Base-by-base conservation (phyloP, 129 eudicot species). In the Tagetes patula region DNA sequence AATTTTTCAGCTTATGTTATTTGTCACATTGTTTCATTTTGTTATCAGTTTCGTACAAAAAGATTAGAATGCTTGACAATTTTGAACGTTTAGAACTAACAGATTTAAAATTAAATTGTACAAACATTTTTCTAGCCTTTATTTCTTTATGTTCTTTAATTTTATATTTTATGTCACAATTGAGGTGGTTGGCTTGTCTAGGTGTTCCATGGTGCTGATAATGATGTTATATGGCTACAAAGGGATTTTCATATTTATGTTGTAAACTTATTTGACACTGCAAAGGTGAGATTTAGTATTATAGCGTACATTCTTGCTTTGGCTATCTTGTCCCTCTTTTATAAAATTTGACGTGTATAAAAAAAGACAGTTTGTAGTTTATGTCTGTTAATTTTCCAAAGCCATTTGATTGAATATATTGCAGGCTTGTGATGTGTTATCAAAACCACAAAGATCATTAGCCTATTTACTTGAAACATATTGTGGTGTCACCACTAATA, bases 181-280 rank as follows among this genome's bases (percentile, higher is more conserved):
- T 0, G 52, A 1, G 32, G 1, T 36, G 8, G 36, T 62, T 73
- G 71, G 64, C 56, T 84, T 72, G 11, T 83, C 42, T 75, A 93
- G 98, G 98, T 94, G 30, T 90, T 94, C 77, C 98, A 94, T 73
- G 98, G 98, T 34, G 90, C 98, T 67, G 96, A 94, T 81, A 94
- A 90, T 79, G 98, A 94, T 84, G 87, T 94, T 67, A 85, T 87
- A 62, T 94, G 98, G 98, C 90, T 94, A 74, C 96, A 94, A 82
- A 83, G 96, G 71, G 98, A 94, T 80, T 94, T 90, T 73, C 98
- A 90, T 73, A 87, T 94, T 12, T 94, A 90, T 74, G 91, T 87
- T 49, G 96, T 90, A 42, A 94, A 90, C 74, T 70, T 94, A 74
- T 90, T 94, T 71, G 98, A 94, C 82, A 94, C 98, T 54, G 96